phyloP scores from a whole-genome alignment of 2,329 filamentous ascomycete genomes.

The Thelonectria olida region DNA sequence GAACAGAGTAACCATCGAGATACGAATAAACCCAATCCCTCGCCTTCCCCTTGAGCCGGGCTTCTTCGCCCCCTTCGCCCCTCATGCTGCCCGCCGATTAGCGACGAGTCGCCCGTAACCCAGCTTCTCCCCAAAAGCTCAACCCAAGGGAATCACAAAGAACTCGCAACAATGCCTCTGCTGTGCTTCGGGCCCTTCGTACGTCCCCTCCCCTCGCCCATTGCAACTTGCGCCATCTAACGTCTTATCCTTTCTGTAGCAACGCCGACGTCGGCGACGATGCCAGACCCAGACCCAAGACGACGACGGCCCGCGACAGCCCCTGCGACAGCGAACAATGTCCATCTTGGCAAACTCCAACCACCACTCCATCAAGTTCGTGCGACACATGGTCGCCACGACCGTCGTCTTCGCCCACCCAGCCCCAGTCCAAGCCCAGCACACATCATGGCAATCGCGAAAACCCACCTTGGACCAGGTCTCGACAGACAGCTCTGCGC shows the following conservation, averaged over 20 bases:
- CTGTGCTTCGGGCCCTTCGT: slow-evolving; percentile 34
- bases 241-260: neutral
- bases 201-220: neutral
- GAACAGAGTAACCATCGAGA: no score
- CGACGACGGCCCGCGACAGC: slow-evolving; percentile 24
- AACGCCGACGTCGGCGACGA: slow-evolving; percentile 21
- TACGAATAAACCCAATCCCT: neutral
- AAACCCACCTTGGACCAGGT: slow-evolving; percentile 34
- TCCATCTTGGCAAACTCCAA: slow-evolving; percentile 52
- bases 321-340: slow-evolving; percentile 47
- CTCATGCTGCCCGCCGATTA: slow-evolving; percentile 34
- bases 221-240: neutral
- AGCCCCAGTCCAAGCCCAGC: slow-evolving; percentile 39
- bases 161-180: slow-evolving; percentile 28
- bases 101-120: slow-evolving; percentile 23
- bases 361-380: slow-evolving; percentile 37
- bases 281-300: slow-evolving; percentile 10
- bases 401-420: slow-evolving; percentile 44
- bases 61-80: slow-evolving; percentile 16
- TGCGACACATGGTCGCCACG: slow-evolving; percentile 46
- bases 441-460: slow-evolving; percentile 28
- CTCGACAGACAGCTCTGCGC: slow-evolving; percentile 37
- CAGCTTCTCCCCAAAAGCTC: slow-evolving; percentile 25
- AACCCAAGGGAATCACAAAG: slow-evolving; percentile 12
- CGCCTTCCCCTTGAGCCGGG: neutral